phyloP scores from a whole-genome alignment of 345 rosid genomes.

The Lepidium aucheri region DNA sequence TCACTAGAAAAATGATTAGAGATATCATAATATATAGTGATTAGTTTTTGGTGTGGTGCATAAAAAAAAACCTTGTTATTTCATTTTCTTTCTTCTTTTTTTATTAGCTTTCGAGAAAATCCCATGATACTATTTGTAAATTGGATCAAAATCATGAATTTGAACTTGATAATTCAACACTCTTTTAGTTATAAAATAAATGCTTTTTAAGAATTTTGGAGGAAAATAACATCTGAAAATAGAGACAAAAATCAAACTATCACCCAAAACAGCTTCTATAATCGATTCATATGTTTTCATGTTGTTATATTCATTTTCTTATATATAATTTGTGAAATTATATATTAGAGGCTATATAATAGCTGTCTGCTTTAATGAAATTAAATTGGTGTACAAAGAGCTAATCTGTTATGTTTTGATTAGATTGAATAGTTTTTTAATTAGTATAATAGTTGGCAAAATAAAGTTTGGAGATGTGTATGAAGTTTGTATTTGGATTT shows the following conservation, averaged over 20 bases:
- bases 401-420: slow-evolving; percentile 6
- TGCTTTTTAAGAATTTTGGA: too few relatives aligned
- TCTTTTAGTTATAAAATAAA: too few relatives aligned
- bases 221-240: background rate
- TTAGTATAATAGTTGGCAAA: slow-evolving; percentile 9
- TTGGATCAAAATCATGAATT: too few relatives aligned
- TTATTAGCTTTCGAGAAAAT: too few relatives aligned
- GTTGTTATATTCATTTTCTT: background rate
- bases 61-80: too few relatives aligned
- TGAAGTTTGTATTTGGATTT: background rate
- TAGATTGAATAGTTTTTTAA: background rate
- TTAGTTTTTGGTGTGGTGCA: too few relatives aligned
- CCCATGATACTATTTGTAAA: too few relatives aligned
- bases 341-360: background rate
- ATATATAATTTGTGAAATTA: too few relatives aligned
- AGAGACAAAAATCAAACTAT: background rate
- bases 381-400: background rate
- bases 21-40: background rate
- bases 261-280: background rate
- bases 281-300: background rate
- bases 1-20: background rate
- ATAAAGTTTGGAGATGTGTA: background rate
- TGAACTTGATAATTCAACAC: too few relatives aligned
- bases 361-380: background rate
- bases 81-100: too few relatives aligned